Evolutionary conservation across 306 rosid genomes (phyloP).

Genomic region (Dalbergia cultrata): DNA sequence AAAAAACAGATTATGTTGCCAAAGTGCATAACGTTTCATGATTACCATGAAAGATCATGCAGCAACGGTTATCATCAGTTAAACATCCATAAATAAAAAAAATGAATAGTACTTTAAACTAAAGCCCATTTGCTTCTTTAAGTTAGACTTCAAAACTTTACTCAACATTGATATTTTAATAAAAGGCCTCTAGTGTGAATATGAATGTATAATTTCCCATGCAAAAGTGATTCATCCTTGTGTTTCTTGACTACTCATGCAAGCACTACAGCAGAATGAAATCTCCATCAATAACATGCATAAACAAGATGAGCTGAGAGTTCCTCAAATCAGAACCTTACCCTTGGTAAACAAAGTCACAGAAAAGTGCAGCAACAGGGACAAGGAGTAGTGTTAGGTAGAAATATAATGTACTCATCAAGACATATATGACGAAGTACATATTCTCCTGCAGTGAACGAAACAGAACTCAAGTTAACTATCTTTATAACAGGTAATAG

Average conservation of each 20-base stretch:
- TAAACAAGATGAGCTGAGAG: conserved; percentile 8
- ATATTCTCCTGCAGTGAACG: conserved; percentile 81
- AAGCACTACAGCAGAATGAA: background rate
- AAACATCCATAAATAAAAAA: background rate
- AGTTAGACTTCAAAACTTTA: background rate
- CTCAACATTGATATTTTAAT: conserved; percentile 9
- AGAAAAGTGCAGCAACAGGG: conserved; percentile 85
- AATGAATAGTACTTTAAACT: background rate
- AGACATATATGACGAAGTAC: conserved; percentile 78
- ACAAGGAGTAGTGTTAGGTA: conserved; percentile 79
- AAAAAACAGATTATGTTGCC: background rate
- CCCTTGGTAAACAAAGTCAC: conserved; percentile 93
- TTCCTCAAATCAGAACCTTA: conserved; percentile 54
- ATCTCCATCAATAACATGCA: conserved; percentile 36
- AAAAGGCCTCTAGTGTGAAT: conserved; percentile 7
- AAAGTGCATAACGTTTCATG: conserved; percentile 4
- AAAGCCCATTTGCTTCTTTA: background rate
- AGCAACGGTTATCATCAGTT: background rate
- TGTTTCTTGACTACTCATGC: conserved; percentile 16
- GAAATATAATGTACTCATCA: conserved; percentile 92
- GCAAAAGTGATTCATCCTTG: conserved; percentile 6
- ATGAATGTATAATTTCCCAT: background rate
- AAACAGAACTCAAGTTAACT: conserved; percentile 27
- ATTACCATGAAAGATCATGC: conserved; percentile 1
- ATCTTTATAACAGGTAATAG: background rate